Percentiles rank a stretch among this genome's conserved stretches.
These are phyloP conservation scores for Aureobasidium sp. DNA, from an alignment of 2,329 filamentous ascomycete species.

Conservation along the genomic window DNA sequence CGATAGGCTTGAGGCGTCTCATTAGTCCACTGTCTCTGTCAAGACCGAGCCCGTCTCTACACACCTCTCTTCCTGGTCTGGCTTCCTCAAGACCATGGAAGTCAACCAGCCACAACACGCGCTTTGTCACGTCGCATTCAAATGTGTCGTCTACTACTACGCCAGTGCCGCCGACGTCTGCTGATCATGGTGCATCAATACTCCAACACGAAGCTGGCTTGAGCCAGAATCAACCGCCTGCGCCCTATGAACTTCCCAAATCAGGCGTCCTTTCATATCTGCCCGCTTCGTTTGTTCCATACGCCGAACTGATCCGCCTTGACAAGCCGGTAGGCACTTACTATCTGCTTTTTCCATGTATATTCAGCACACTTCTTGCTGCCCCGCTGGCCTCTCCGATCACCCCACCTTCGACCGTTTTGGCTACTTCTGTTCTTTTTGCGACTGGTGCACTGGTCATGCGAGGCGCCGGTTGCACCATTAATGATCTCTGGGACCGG, in stretches of 20 bases:
- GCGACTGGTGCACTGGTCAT: slow-evolving; percentile 72
- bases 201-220: slow-evolving; percentile 10
- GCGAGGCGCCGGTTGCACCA: slow-evolving; percentile 80
- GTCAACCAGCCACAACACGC: not conserved
- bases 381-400: slow-evolving; percentile 61
- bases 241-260: slow-evolving; percentile 58
- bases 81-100: not conserved
- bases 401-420: slow-evolving; percentile 52
- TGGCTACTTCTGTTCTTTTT: slow-evolving; percentile 62
- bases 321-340: slow-evolving; percentile 77
- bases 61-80: not conserved
- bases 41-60: not conserved
- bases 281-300: slow-evolving; percentile 65
- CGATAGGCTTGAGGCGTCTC: not conserved
- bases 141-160: not conserved
- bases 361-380: slow-evolving; percentile 77
- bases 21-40: not conserved
- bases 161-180: not conserved
- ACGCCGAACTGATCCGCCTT: slow-evolving; percentile 72
- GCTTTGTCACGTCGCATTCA: not conserved
- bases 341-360: slow-evolving; percentile 78
- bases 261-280: slow-evolving; percentile 64
- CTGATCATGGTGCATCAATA: not conserved
- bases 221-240: not conserved
- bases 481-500: slow-evolving; percentile 87